Percentiles rank a stretch among this genome's conserved stretches.
phyloP scores from a whole-genome alignment of 805 yeast genomes.

The Candida incommunis region DNA sequence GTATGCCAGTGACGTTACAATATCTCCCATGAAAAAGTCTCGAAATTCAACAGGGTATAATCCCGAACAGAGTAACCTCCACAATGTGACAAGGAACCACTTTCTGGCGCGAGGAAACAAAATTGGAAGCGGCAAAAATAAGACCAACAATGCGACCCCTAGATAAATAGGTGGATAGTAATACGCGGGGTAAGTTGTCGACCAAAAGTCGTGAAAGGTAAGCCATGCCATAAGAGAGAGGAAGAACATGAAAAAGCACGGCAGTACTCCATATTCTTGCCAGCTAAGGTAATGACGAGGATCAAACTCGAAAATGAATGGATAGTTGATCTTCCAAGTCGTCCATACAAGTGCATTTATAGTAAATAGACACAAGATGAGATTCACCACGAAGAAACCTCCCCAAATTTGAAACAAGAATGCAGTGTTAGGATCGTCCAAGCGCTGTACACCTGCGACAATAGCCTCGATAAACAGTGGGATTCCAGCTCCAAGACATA shows the following conservation, averaged over 20 bases:
- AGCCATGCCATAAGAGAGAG: slow-evolving; percentile 58
- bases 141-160: slow-evolving; percentile 32
- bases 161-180: slow-evolving; percentile 74
- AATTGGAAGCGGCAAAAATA: slow-evolving; percentile 49
- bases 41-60: slow-evolving; percentile 89
- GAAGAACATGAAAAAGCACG: slow-evolving; percentile 42
- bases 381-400: slow-evolving; percentile 57
- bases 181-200: slow-evolving; percentile 40
- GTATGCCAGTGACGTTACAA: slow-evolving; percentile 78
- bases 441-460: slow-evolving; percentile 29
- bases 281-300: slow-evolving; percentile 50
- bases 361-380: slow-evolving; percentile 53
- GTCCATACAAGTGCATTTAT: slow-evolving; percentile 64
- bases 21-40: slow-evolving; percentile 88
- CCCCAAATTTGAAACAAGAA: slow-evolving; percentile 81
- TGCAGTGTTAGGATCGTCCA: slow-evolving; percentile 34
- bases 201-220: slow-evolving; percentile 60
- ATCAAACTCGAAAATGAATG: slow-evolving; percentile 82
- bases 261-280: slow-evolving; percentile 50
- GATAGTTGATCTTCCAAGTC: slow-evolving; percentile 65
- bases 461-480: slow-evolving; percentile 56
- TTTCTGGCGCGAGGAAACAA: slow-evolving; percentile 49
- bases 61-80: slow-evolving; percentile 70
- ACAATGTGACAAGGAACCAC: slow-evolving; percentile 61
- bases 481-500: slow-evolving; percentile 52